These are phyloP conservation scores for Fusarium sacchari DNA, from an alignment of 2,329 filamentous ascomycete species.

Conservation along the genomic window DNA sequence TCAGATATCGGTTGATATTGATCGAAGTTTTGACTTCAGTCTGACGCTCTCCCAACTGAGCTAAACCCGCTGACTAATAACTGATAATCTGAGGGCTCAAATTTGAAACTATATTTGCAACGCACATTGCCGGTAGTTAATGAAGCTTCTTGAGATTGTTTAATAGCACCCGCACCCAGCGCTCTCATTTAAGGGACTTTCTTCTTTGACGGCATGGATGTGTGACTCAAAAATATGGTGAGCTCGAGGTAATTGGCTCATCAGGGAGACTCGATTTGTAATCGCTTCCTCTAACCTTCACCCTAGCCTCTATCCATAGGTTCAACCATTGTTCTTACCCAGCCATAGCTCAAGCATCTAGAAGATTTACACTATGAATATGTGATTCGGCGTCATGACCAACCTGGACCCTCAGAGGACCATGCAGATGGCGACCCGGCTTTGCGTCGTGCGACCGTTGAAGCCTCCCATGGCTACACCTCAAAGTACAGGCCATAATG, in stretches of 20 bases:
- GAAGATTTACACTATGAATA: rapidly evolving
- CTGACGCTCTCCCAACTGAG: slow-evolving; percentile 35
- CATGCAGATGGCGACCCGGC: rapidly evolving
- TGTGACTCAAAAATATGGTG: neutral
- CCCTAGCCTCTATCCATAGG: rapidly evolving
- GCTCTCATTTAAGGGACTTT: neutral
- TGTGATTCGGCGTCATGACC: neutral
- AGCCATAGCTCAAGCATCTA: neutral
- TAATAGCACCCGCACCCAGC: neutral
- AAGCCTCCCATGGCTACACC: neutral
- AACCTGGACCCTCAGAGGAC: rapidly evolving
- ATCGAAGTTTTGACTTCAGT: slow-evolving; percentile 28
- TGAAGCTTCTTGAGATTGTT: neutral
- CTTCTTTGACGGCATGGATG: neutral
- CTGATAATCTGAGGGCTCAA: rapidly evolving
- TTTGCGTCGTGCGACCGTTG: neutral
- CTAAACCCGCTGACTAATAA: slow-evolving; percentile 30
- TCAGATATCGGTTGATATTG: slow-evolving; percentile 20
- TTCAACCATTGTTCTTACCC: neutral
- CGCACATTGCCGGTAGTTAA: rapidly evolving
- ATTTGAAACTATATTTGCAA: rapidly evolving
- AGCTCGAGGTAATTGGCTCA: rapidly evolving
- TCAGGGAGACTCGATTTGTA: too few species aligned
- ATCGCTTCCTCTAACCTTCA: neutral
- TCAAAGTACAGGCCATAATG: slow-evolving; percentile 19